Conservation (phyloP, 2,329 filamentous ascomycete species). For the Cladosporium sp. region DNA sequence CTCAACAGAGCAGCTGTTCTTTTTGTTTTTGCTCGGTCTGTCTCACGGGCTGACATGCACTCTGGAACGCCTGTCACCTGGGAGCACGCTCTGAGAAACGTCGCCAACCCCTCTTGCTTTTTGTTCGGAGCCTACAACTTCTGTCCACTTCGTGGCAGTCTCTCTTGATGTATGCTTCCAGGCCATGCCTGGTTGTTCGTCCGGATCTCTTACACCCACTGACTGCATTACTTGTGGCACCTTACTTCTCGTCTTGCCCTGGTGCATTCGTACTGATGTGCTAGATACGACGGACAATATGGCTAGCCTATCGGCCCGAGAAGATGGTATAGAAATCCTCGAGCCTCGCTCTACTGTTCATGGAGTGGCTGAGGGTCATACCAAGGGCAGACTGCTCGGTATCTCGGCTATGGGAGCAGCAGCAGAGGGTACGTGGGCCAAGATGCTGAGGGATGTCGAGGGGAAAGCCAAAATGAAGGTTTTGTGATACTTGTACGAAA, state of each 20-base stretch:
- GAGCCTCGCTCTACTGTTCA: too few relatives aligned
- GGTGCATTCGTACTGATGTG: too few relatives aligned
- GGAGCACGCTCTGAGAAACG: neutral
- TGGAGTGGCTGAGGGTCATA: too few relatives aligned
- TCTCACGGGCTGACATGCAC: slow-evolving; percentile 2
- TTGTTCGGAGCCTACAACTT: neutral
- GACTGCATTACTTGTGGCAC: neutral
- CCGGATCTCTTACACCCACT: neutral
- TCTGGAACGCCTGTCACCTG: slow-evolving; percentile 21
- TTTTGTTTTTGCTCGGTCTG: neutral
- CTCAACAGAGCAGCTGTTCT: slow-evolving; percentile 1
- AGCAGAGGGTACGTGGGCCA: neutral
- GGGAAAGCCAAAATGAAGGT: neutral
- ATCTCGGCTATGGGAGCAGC: neutral
- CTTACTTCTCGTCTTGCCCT: neutral
- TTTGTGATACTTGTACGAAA: neutral
- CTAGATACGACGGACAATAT: too few relatives aligned
- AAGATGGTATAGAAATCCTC: too few relatives aligned
- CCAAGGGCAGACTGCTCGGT: too few relatives aligned
- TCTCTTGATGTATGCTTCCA: neutral
- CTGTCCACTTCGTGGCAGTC: neutral
- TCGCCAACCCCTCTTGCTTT: neutral
- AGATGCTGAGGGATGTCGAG: neutral
- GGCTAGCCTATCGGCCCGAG: too few relatives aligned
- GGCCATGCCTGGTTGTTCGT: neutral